Base-by-base conservation (phyloP, 169 alveolate genomes). In the Eimeria falciformis region DNA sequence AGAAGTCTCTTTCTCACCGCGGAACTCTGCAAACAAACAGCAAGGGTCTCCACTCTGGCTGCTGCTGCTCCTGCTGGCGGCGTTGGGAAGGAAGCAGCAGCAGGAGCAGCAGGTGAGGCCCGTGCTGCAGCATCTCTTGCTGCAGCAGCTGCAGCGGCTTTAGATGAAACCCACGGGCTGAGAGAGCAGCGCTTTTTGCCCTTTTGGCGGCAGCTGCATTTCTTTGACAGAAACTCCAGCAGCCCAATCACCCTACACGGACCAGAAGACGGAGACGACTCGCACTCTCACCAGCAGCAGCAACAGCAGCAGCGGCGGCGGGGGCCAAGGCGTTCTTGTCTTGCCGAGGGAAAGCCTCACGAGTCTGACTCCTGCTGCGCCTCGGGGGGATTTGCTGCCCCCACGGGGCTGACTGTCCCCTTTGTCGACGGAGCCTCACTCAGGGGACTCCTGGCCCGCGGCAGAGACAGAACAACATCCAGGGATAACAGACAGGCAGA, bases 321-420 rank as follows among this genome's bases (percentile, higher is more conserved):
- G 27, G 53, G 12, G 50, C 53, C 25, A 71, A 11, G 11, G 73
- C n/a, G n/a, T 47, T 29, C 14, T 17, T 56, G 73, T 25, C 88
- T 21, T 53, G 23, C 88, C 50, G 73, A 11, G 45, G 40, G 73
- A 25, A n/a, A 2, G 69, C 88, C 69, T 29, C 88, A 78, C 3
- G 46, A 78, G 47, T 50, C 43, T 1, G 62, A 50, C 47, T 29
- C 55, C 73, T 78, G 73, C 71, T 78, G 88, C 88, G 53, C 62
- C 17, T 17, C 47, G 69, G 88, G 88, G 17, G 55, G 88, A 21
- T 50, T 23, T 50, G 88, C 88, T 23, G 88, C 88, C 21, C 88
- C 88, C 46, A 23, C 88, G 45, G 88, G 88, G 4, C 88, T 78
- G 68, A 45, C 88, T 25, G 53, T 78, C 12, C 88, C 88, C 33